Percentiles rank a stretch among this genome's conserved stretches.
Evolutionary conservation across 352 stramenopile genomes (phyloP).

Genomic region (Pythium pyrilobum): DNA sequence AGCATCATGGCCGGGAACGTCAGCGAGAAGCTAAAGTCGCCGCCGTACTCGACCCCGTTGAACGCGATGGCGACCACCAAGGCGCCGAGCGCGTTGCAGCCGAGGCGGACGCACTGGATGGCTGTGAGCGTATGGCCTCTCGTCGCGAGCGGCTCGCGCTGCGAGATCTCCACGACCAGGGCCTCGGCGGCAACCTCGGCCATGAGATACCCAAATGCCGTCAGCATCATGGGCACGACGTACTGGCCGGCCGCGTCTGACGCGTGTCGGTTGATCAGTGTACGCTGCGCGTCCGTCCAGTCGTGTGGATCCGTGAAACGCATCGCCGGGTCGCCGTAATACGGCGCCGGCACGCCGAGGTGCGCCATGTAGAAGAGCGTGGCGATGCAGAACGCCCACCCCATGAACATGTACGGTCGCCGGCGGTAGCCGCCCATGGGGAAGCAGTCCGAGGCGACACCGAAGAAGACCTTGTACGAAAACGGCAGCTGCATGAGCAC

Average conservation of each 20-base stretch:
- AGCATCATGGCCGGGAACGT: constrained; percentile 16
- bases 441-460: constrained; percentile 16
- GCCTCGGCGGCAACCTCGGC: constrained; percentile 54
- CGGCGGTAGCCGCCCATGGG: constrained; percentile 21
- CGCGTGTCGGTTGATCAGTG: constrained; percentile 15
- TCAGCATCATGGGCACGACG: constrained; percentile 68
- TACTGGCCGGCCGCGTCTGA: constrained; percentile 31
- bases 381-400: constrained; percentile 15
- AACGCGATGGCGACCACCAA: constrained; percentile 34
- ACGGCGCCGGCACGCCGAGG: constrained; percentile 13
- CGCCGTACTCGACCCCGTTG: constrained; percentile 22
- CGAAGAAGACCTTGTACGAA: constrained; percentile 15
- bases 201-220: constrained; percentile 59
- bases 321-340: constrained; percentile 13
- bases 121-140: constrained; percentile 49
- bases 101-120: constrained; percentile 50
- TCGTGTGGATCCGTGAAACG: constrained; percentile 5
- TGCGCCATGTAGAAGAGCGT: constrained; percentile 15
- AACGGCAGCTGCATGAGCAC: constrained; percentile 16
- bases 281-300: background rate
- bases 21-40: constrained; percentile 22
- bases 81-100: constrained; percentile 36
- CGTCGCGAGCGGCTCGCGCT: constrained; percentile 42
- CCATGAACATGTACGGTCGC: constrained; percentile 18
- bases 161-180: constrained; percentile 52